Conservation (phyloP, 495 filamentous ascomycete genomes). For the Trichoderma gamsii region DNA sequence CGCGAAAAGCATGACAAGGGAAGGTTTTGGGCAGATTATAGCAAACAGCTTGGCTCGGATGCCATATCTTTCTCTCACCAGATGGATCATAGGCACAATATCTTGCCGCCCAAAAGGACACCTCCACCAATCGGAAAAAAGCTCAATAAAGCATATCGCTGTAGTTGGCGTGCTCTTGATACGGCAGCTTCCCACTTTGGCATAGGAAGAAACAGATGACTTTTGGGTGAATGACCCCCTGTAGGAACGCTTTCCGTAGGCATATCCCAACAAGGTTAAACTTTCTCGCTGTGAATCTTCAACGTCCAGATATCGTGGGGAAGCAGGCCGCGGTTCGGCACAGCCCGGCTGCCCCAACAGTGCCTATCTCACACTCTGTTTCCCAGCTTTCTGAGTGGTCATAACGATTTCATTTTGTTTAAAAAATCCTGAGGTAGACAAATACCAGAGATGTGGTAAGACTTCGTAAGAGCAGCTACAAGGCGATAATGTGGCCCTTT, state of each 20-base stretch:
- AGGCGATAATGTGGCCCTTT: no score
- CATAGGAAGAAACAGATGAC: background rate
- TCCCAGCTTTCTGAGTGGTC: no score
- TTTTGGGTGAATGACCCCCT: background rate
- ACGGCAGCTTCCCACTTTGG: background rate
- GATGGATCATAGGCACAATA: background rate
- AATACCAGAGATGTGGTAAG: no score
- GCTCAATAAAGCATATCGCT: background rate
- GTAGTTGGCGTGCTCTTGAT: background rate
- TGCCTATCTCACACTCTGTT: no score
- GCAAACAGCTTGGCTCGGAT: background rate
- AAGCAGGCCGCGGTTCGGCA: background rate
- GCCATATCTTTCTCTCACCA: background rate
- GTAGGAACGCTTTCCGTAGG: background rate
- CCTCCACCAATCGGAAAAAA: background rate
- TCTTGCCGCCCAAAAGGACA: background rate
- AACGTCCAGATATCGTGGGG: background rate
- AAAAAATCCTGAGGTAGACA: no score
- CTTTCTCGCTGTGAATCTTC: background rate
- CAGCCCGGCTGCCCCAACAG: no score
- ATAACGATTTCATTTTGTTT: no score
- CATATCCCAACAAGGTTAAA: background rate
- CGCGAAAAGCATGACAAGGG: background rate
- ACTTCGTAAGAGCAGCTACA: no score
- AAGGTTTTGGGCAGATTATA: background rate